Conservation (phyloP, 257 asterid species). For the Marsdenia floribunda region DNA sequence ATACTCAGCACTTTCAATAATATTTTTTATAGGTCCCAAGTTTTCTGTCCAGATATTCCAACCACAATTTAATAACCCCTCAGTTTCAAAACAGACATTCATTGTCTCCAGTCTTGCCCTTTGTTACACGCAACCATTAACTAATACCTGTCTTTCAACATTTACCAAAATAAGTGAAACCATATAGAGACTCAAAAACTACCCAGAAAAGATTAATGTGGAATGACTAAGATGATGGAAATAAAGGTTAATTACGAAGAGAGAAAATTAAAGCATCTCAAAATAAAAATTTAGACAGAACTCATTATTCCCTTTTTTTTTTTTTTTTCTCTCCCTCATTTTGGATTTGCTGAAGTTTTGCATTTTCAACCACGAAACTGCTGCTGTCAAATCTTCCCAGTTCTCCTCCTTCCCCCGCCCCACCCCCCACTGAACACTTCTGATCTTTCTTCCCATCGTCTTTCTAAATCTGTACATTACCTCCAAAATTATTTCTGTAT, state of each 20-base stretch:
- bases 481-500: slow-evolving; percentile 41
- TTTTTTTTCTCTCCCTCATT: background rate
- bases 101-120: too few relatives aligned
- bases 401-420: background rate
- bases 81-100: too few relatives aligned
- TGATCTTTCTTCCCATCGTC: background rate
- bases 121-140: too few relatives aligned
- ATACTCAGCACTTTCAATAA: too few relatives aligned
- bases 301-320: slow-evolving; percentile 13
- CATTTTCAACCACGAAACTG: background rate
- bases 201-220: background rate
- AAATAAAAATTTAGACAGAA: background rate
- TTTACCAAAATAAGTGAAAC: too few relatives aligned
- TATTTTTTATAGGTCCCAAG: too few relatives aligned
- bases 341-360: slow-evolving; percentile 1
- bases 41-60: too few relatives aligned
- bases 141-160: too few relatives aligned
- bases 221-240: background rate
- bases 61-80: too few relatives aligned
- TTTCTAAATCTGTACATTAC: slow-evolving; percentile 38
- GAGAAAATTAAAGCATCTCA: background rate
- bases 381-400: background rate
- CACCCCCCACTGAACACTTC: too few relatives aligned
- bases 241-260: background rate
- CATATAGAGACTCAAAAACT: too few relatives aligned